Conservation (phyloP, 2,329 filamentous ascomycete species). For the Leptosphaerulina australis region DNA sequence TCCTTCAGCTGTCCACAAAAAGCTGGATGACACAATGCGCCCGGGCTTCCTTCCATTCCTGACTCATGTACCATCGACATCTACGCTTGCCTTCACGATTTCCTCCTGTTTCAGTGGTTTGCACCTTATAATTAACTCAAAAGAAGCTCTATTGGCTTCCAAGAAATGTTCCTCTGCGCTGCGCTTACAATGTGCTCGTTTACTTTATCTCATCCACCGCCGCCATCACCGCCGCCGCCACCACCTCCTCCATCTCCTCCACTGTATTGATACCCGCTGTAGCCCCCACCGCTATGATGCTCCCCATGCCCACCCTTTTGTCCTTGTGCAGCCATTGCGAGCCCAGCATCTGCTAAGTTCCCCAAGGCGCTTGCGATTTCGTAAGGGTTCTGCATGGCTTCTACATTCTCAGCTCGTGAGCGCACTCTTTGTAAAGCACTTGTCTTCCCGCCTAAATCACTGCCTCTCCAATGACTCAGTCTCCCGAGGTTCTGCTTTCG, state of each 20-base stretch:
- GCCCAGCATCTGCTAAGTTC: conserved; percentile 20
- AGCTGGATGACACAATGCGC: conserved; percentile 13
- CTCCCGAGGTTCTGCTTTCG: conserved; percentile 32
- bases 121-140: background rate
- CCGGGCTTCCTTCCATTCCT: conserved; percentile 7
- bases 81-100: background rate
- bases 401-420: conserved; percentile 19
- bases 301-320: conserved; percentile 18
- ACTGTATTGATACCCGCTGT: background rate
- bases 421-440: conserved; percentile 14
- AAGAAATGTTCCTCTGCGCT: background rate
- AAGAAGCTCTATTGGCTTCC: background rate
- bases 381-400: conserved; percentile 6
- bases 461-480: conserved; percentile 35
- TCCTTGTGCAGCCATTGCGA: conserved; percentile 18
- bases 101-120: too few species aligned
- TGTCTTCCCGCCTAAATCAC: conserved; percentile 25
- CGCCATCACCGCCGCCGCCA: conserved; percentile 9
- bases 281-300: conserved; percentile 10
- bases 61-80: conserved; percentile 3
- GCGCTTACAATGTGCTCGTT: background rate
- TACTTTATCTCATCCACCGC: too few species aligned
- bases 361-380: conserved; percentile 16
- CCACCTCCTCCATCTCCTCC: conserved; percentile 12
- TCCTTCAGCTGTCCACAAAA: conserved; percentile 15